These are phyloP conservation scores for Chaetomium tenue DNA, from an alignment of 495 filamentous ascomycete genomes.

Conservation along the genomic window DNA sequence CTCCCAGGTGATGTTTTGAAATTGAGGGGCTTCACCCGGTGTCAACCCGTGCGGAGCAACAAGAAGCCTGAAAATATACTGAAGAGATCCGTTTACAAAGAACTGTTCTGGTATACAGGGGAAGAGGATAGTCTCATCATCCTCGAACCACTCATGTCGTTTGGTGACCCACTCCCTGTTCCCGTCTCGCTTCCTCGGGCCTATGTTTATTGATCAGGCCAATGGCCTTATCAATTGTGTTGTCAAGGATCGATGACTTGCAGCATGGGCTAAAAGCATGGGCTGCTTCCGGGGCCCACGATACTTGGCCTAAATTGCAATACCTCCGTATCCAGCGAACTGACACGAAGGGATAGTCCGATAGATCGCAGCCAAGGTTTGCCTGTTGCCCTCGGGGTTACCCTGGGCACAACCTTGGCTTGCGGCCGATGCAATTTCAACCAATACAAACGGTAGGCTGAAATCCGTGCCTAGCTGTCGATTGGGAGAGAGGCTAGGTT, in stretches of 20 bases:
- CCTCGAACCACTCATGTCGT: neutral
- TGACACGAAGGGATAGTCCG: no score
- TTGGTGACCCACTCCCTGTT: neutral
- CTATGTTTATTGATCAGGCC: neutral
- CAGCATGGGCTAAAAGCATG: no score
- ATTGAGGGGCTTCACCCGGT: no score
- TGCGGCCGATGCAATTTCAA: neutral
- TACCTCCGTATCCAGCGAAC: no score
- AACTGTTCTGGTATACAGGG: neutral
- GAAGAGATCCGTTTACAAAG: neutral
- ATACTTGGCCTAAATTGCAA: no score
- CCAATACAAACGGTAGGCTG: neutral
- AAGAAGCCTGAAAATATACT: neutral
- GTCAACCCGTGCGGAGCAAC: neutral
- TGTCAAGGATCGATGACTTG: no score
- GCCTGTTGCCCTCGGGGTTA: neutral
- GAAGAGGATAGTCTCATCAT: neutral
- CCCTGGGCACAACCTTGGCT: neutral
- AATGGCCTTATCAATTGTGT: no score
- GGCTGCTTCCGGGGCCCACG: no score
- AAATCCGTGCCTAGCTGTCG: neutral
- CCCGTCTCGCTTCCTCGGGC: neutral
- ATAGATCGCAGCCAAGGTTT: no score
- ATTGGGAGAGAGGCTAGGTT: neutral
- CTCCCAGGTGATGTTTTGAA: no score